phyloP scores from a whole-genome alignment of 2,329 filamentous ascomycete species.

The Aspergillus intermedius region DNA sequence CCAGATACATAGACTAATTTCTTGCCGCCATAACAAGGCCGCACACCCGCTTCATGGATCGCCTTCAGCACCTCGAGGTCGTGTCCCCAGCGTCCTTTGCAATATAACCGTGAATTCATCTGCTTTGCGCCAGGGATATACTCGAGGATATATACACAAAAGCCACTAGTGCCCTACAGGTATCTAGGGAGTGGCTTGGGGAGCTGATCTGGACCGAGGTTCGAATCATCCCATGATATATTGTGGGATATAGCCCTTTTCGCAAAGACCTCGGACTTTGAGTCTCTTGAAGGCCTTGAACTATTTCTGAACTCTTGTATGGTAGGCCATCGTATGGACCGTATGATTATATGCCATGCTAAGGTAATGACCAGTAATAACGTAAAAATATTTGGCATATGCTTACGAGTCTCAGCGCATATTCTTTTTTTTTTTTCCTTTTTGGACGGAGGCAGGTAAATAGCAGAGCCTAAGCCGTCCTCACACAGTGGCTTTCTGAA shows the following conservation, averaged over 20 bases:
- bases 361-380: too few relatives aligned
- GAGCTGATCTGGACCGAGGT: background rate
- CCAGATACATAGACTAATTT: background rate
- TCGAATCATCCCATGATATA: background rate
- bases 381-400: too few relatives aligned
- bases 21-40: background rate
- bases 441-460: too few relatives aligned
- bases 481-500: too few relatives aligned
- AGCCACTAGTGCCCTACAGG: background rate
- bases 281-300: background rate
- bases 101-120: background rate
- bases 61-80: background rate
- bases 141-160: background rate
- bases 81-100: background rate
- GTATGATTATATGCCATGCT: too few relatives aligned
- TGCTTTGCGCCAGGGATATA: background rate
- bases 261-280: background rate
- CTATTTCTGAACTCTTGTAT: background rate
- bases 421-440: too few relatives aligned
- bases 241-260: background rate
- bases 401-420: too few relatives aligned
- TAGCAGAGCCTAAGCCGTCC: too few relatives aligned
- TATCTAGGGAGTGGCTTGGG: too few relatives aligned
- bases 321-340: too few relatives aligned
- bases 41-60: background rate